Conservation (phyloP, 331 rosid species). For the Malus hybrid region DNA sequence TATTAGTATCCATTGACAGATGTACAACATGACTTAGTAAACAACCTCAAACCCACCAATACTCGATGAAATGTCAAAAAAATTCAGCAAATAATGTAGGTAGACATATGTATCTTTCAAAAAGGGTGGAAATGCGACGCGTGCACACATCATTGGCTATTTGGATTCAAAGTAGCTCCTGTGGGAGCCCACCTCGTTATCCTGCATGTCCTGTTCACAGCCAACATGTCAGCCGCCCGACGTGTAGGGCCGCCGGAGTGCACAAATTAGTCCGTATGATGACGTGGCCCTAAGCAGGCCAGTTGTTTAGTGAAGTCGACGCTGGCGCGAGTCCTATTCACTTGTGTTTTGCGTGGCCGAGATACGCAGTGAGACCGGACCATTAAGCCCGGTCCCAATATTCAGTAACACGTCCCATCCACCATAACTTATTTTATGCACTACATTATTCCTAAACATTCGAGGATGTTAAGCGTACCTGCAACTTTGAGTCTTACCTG, state of each 20-base stretch:
- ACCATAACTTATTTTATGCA: not conserved
- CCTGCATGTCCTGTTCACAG: not conserved
- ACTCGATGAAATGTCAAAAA: too few species aligned
- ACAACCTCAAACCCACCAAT: rapidly evolving
- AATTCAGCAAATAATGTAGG: not conserved
- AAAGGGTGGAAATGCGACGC: not conserved
- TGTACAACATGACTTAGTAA: rapidly evolving
- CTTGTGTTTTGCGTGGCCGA: constrained; percentile 11
- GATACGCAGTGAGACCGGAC: not conserved
- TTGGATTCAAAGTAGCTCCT: not conserved
- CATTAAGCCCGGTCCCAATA: not conserved
- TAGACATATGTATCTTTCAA: not conserved
- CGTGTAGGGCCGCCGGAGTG: not conserved
- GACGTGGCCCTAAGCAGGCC: constrained; percentile 13
- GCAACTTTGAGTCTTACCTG: too few species aligned
- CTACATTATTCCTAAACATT: too few species aligned
- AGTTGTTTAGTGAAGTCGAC: not conserved
- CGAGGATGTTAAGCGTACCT: too few species aligned
- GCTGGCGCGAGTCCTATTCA: constrained; percentile 7
- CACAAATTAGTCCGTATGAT: not conserved
- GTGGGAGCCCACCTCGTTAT: constrained; percentile 4
- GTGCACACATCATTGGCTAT: not conserved
- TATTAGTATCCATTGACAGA: rapidly evolving
- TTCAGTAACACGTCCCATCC: not conserved
- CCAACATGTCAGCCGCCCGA: not conserved